Conservation (phyloP, 768 basidiomycete genomes). For the Hydnum rufescens region DNA sequence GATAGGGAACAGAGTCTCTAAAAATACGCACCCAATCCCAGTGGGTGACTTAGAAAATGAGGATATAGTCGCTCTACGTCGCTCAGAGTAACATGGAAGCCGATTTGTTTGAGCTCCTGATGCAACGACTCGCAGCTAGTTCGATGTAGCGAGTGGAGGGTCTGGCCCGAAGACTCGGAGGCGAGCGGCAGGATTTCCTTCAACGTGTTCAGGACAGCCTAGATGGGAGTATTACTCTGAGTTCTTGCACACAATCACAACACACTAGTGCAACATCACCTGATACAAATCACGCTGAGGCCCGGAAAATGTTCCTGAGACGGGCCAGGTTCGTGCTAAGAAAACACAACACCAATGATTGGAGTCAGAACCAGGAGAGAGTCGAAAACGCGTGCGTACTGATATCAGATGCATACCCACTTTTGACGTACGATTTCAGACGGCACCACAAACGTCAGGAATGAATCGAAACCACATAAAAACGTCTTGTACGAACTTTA, state of each 20-base stretch:
- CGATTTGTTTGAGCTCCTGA: conserved; percentile 57
- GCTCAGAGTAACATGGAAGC: conserved; percentile 39
- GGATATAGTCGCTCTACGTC: conserved; percentile 72
- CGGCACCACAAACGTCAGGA: neutral
- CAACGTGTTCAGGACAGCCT: conserved; percentile 21
- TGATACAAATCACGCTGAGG: conserved; percentile 75
- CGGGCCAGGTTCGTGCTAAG: conserved; percentile 73
- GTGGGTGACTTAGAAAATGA: conserved; percentile 79
- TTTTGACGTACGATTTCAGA: conserved; percentile 14
- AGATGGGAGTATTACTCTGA: conserved; percentile 5
- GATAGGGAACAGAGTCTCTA: neutral
- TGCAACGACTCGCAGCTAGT: conserved; percentile 45
- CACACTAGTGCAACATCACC: conserved; percentile 14
- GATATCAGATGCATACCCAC: conserved; percentile 89
- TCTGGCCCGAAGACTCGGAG: conserved; percentile 28
- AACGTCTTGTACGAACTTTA: conserved; percentile 33
- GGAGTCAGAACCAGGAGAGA: too few relatives aligned
- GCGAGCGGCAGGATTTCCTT: conserved; percentile 20
- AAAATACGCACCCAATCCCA: conserved; percentile 53
- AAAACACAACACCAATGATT: conserved; percentile 2
- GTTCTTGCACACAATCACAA: too few relatives aligned
- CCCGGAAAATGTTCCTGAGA: conserved; percentile 53
- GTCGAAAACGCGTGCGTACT: conserved; percentile 27
- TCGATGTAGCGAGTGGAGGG: conserved; percentile 59
- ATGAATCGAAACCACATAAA: neutral